Evolutionary conservation across 208 protist species (phyloP).

Genomic region (Trypanosoma scelopori): DNA sequence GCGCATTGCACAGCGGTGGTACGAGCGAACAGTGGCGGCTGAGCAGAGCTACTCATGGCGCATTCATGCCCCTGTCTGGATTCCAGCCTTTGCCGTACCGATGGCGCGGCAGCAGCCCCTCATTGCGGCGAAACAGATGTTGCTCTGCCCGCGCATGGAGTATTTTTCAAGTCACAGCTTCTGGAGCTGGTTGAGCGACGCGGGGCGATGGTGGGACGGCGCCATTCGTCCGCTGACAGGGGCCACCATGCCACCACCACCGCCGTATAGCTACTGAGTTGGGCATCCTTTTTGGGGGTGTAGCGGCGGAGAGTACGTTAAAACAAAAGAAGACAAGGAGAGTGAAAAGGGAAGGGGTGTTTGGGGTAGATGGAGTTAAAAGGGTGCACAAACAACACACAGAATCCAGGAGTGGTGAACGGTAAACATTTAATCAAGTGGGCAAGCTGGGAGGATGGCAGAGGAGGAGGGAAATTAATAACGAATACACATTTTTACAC

Average conservation of each 20-base stretch:
- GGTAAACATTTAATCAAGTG: background rate
- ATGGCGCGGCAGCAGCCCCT: slow-evolving; percentile 3
- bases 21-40: slow-evolving; percentile 40
- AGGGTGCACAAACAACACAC: background rate
- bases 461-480: background rate
- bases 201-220: slow-evolving; percentile 24
- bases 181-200: slow-evolving; percentile 19
- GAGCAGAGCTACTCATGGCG: slow-evolving; percentile 38
- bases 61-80: slow-evolving; percentile 7
- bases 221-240: slow-evolving; percentile 21
- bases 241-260: background rate
- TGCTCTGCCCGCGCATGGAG: slow-evolving; percentile 24
- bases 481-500: too few relatives aligned
- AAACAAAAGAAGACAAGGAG: slow-evolving; percentile 16
- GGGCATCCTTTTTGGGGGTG: background rate
- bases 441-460: background rate
- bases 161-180: slow-evolving; percentile 5
- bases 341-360: background rate
- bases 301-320: background rate
- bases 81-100: background rate
- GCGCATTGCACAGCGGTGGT: slow-evolving; percentile 39
- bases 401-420: background rate
- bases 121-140: background rate
- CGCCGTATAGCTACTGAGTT: slow-evolving; percentile 7
- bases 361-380: background rate